Conservation (phyloP, 2,329 filamentous ascomycete genomes). For the Colletotrichum tofieldiae region DNA sequence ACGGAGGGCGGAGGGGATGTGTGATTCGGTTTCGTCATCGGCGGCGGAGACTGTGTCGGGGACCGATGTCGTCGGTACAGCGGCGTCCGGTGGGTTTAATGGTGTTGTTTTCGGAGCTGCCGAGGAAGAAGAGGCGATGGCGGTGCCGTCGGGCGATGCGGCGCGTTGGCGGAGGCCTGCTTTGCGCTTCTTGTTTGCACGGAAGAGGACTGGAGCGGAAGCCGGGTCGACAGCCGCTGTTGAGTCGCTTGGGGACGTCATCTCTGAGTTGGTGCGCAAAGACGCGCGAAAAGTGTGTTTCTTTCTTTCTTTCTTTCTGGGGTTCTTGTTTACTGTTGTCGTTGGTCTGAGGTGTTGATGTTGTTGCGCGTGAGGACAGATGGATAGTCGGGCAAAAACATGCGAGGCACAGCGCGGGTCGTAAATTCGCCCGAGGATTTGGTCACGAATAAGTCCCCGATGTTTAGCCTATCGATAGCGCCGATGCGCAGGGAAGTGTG, state of each 20-base stretch:
- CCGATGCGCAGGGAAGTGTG: not conserved
- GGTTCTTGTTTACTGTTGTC: not conserved
- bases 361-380: conserved; percentile 1
- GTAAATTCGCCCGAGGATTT: conserved; percentile 9
- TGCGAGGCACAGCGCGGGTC: not conserved
- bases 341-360: not conserved
- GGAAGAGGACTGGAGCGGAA: conserved; percentile 62
- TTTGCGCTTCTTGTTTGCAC: conserved; percentile 73
- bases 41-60: conserved; percentile 34
- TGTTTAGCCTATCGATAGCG: conserved; percentile 18
- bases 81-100: conserved; percentile 1
- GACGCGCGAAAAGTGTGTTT: not conserved
- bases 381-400: not conserved
- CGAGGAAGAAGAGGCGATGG: conserved; percentile 1
- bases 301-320: no score
- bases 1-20: conserved; percentile 50
- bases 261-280: conserved; percentile 24
- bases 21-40: conserved; percentile 30
- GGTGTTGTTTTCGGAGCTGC: not conserved
- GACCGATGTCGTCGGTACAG: conserved; percentile 26
- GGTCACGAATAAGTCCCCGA: not conserved
- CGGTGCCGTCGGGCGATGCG: conserved; percentile 47
- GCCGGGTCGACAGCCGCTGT: conserved; percentile 32
- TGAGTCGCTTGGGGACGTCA: conserved; percentile 47
- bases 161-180: conserved; percentile 67